These are phyloP conservation scores for Eucommia ulmoides DNA, from an alignment of 257 asterid species.

Conservation along the genomic window DNA sequence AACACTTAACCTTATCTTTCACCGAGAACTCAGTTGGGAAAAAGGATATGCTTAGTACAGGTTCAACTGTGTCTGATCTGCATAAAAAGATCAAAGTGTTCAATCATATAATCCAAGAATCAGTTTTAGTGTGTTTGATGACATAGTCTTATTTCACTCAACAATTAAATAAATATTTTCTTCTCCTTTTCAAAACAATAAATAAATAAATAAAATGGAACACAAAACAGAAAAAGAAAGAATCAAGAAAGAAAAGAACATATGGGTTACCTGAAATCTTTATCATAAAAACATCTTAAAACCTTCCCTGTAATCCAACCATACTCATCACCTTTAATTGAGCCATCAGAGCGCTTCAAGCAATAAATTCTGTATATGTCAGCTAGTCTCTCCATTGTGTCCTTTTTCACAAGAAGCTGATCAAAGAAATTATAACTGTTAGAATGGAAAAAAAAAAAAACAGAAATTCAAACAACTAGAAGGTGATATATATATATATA, in stretches of 20 bases:
- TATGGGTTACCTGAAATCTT: constrained; percentile 86
- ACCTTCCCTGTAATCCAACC: constrained; percentile 92
- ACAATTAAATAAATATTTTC: no score
- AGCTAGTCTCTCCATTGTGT: constrained; percentile 87
- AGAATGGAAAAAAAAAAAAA: no score
- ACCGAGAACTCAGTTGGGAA: constrained; percentile 66
- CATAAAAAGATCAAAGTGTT: constrained; percentile 14
- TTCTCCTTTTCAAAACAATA: no score
- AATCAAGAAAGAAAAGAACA: no score
- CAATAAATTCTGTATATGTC: constrained; percentile 73
- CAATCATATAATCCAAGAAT: neutral
- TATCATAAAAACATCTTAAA: constrained; percentile 89
- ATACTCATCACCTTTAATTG: constrained; percentile 35
- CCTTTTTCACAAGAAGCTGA: constrained; percentile 78
- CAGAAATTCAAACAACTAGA: constrained; percentile 5
- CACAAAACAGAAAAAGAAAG: no score
- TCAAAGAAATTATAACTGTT: no score
- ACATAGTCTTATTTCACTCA: no score
- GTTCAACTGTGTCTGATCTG: constrained; percentile 89
- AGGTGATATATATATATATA: constrained; percentile 27
- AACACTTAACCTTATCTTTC: constrained; percentile 55
- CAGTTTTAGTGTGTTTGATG: no score
- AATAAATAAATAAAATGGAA: no score
- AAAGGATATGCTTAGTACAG: constrained; percentile 59
- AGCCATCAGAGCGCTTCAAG: constrained; percentile 26